Evolutionary conservation across 441 rosid species (phyloP).

Genomic region (Metrosideros polymorpha): DNA sequence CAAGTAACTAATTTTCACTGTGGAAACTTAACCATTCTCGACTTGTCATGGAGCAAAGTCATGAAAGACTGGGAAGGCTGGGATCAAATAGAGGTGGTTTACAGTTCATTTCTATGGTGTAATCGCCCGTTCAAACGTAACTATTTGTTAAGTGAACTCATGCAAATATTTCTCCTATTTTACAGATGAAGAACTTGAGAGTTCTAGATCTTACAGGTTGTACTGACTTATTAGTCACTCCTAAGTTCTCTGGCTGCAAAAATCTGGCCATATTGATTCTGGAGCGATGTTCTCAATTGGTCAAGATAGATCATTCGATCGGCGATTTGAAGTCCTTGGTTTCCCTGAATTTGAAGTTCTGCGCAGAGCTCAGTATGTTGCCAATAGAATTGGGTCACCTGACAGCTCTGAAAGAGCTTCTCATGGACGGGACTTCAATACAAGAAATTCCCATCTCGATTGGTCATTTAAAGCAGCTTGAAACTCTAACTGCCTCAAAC

Average conservation of each 20-base stretch:
- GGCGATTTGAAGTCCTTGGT: no score
- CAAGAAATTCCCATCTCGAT: no score
- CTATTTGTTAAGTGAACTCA: background rate
- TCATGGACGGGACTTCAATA: no score
- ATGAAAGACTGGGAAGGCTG: background rate
- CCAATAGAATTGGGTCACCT: no score
- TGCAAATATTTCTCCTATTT: background rate
- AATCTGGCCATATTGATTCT: background rate
- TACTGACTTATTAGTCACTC: background rate
- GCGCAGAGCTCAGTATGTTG: no score
- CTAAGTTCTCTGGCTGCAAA: background rate
- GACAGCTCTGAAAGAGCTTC: no score
- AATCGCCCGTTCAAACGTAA: fast-evolving
- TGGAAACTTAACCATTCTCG: background rate
- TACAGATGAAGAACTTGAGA: background rate
- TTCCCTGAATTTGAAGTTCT: no score
- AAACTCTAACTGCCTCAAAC: no score
- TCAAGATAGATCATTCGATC: no score
- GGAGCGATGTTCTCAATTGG: no score
- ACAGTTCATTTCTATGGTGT: background rate
- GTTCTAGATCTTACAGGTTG: background rate
- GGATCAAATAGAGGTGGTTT: background rate
- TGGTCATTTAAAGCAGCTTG: no score
- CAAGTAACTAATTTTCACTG: background rate
- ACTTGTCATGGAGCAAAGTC: background rate